Conservation (phyloP, 2,329 filamentous ascomycete genomes). For the Knufia fluminis region DNA sequence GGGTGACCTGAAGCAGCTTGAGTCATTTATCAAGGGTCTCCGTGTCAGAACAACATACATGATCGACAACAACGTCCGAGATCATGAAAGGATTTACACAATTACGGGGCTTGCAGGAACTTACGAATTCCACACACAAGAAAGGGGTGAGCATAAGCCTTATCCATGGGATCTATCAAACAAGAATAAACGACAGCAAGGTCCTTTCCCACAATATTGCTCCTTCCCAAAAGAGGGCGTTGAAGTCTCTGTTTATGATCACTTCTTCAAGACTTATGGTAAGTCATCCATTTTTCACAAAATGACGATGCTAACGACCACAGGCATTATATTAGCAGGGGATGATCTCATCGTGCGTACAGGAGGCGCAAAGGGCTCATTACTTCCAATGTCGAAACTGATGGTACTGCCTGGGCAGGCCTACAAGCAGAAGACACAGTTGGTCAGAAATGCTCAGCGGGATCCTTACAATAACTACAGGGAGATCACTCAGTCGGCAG, state of each 20-base stretch:
- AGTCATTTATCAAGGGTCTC: neutral
- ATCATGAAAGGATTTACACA: neutral
- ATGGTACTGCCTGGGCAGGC: slow-evolving; percentile 12
- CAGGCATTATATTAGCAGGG: neutral
- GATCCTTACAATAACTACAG: neutral
- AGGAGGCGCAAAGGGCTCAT: neutral
- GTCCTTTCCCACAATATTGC: too few species aligned
- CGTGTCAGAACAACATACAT: neutral
- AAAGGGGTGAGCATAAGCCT: too few species aligned
- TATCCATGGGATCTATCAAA: too few species aligned
- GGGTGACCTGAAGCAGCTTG: neutral
- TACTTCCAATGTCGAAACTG: neutral
- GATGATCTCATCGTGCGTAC: neutral
- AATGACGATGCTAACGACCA: neutral
- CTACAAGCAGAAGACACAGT: neutral
- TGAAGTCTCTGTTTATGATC: too few species aligned
- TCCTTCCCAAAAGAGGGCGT: too few species aligned
- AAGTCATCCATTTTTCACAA: too few species aligned
- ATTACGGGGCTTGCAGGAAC: neutral
- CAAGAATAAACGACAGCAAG: too few species aligned
- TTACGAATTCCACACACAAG: neutral
- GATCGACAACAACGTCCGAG: neutral
- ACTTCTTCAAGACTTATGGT: too few species aligned
- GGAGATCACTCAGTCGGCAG: slow-evolving; percentile 1
- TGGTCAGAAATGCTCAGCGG: neutral